Percentiles rank a stretch among this genome's conserved stretches.
Evolutionary conservation across 140 eudicot species (phyloP).

Genomic region (Senecio squalidus): DNA sequence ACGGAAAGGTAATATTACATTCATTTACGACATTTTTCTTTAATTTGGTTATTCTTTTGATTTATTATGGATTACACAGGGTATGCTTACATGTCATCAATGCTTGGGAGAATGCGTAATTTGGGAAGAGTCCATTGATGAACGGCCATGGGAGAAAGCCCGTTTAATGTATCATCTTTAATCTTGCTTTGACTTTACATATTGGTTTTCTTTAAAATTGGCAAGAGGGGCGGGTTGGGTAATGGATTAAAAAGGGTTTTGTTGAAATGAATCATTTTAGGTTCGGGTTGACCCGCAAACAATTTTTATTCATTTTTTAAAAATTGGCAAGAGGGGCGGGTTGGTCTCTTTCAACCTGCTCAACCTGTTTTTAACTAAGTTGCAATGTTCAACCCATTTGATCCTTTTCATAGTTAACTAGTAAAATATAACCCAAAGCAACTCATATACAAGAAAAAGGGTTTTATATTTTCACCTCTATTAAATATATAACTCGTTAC

Average conservation of each 20-base stretch:
- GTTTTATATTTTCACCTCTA: no score
- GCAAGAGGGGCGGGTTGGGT: no score
- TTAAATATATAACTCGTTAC: background rate
- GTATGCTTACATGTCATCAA: constrained; percentile 64
- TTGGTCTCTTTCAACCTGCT: no score
- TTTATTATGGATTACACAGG: constrained; percentile 48
- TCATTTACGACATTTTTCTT: background rate
- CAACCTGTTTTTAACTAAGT: background rate
- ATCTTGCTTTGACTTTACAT: constrained; percentile 15
- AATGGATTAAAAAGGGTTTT: background rate
- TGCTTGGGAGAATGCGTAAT: constrained; percentile 92
- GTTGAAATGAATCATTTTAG: background rate
- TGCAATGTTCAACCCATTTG: background rate
- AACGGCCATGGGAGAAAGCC: constrained; percentile 96
- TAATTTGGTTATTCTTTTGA: background rate
- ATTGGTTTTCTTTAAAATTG: background rate
- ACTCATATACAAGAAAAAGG: no score
- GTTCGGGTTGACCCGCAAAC: background rate
- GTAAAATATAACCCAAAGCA: no score
- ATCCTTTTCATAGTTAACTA: no score
- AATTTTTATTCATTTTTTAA: background rate
- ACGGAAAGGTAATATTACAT: constrained; percentile 75
- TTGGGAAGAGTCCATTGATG: constrained; percentile 97
- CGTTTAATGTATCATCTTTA: constrained; percentile 65
- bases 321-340: no score